Evolutionary conservation across 2,329 filamentous ascomycete species (phyloP), one percentile per base, ranked within the genome.

Genomic region (Aspergillus clavatus): DNA sequence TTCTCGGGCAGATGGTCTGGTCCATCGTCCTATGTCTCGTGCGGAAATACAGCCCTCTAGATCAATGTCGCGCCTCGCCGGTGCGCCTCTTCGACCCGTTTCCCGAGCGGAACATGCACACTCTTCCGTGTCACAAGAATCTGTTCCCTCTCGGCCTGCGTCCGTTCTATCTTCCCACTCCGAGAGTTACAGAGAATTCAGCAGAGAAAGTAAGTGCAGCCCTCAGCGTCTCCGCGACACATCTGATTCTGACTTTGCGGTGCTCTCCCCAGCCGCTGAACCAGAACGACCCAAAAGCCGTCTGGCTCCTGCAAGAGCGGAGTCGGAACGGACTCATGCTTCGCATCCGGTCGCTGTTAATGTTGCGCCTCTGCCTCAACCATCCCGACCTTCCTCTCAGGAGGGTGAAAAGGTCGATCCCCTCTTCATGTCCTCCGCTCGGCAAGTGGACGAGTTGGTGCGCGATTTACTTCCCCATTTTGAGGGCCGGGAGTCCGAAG

Each of bases 381-480:
- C 27, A 5, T 10, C 49, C 12, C 50, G 48, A 18, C 39, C 43
- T 10, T 39, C 42, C 14, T 42, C 52, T 38, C 74, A 80, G 16
- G 86, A 90, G 14, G 72, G 73, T 8, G 84, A 93, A 21, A 70
- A 76, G 3, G 80, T 94, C 55, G 88, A 95, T 43, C 89, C 90
- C 2, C 73, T 86, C 22, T 89, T 91, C 61, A 82, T 95, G 45
- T 88, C 90, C 58, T 91, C 89, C 1, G 77, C 84, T 54, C 80
- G 88, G 56, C 89, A 96, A 62, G 73, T 97, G n/a, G 90, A 96
- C 48, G 89, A 95, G 21, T 82, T 86, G 1, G 83, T 95, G 63
- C 82, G 81, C 53, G 84, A 87, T 24, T 95, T 97, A 87, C 75
- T 83, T 24, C 76, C 77, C 42, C 78, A 79, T 63, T 96, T 96